Evolutionary conservation across 805 yeast genomes (phyloP), one percentile per base, ranked within the genome.

Genomic region (Candida ascalaphidarum): DNA sequence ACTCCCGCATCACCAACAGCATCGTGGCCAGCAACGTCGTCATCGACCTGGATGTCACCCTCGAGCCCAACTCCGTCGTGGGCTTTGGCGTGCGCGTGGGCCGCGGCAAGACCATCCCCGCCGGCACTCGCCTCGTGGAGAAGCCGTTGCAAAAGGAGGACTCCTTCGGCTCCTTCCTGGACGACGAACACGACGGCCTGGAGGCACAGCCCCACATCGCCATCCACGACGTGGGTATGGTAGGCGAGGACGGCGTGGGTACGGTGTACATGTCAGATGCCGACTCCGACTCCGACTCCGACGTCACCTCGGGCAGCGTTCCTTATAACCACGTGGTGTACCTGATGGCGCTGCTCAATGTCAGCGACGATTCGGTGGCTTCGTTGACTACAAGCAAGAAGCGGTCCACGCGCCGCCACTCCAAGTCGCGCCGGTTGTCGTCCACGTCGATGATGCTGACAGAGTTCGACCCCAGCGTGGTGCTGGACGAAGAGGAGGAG

Each of bases 71-170:
- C 3, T 64, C 82, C 10, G 81, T 92, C 9, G 59, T 92, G 34
- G 95, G 95, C 0, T 81, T 70, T 46, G 71, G 72, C 36, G 95
- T 82, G 24, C 56, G 60, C 3, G 69, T 88, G 33, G 86, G 77
- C 27, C 62, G 65, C 17, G 58, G 65, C 35, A 64, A 70, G 33
- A 46, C 41, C 9, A 52, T 82, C 31, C 68, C 69, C 2, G 55
- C 55, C 28, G 67, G 71, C 33, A 58, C 74, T 5, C 68, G 76
- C 47, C 55, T 81, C 24, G 66, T 73, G 9, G 70, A 70, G 21
- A 50, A 50, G 11, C 74, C 68, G 11, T 56, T 75, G 14, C 52
- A 50, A 27, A 46, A 36, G 21, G 26, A 43, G 17, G 53, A 45
- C 3, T 26, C 33, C 23, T 30, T 50, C 14, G 58, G 58, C 10